Evolutionary conservation across 1,284 basidiomycete species (phyloP).

Genomic region (Apiotrichum domesticum): DNA sequence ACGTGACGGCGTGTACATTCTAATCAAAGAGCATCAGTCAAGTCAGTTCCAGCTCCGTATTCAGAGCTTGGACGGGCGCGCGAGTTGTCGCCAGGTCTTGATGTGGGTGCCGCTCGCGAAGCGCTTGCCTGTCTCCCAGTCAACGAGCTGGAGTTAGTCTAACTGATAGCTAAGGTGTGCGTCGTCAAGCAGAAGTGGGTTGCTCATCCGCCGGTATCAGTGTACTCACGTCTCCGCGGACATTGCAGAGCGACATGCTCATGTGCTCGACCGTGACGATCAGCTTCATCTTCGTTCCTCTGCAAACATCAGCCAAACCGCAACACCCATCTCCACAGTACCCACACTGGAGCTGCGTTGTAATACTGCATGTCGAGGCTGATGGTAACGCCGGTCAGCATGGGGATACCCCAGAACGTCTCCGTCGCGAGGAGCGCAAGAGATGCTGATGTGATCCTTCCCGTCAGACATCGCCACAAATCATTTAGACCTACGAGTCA

Average conservation of each 20-base stretch:
- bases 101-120: constrained; percentile 22
- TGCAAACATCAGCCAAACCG: background rate
- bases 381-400: constrained; percentile 28
- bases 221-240: constrained; percentile 1
- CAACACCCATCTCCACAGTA: background rate
- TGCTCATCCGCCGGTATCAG: no score
- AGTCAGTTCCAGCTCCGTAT: no score
- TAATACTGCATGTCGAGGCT: constrained; percentile 28
- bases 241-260: background rate
- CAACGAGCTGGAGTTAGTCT: constrained; percentile 4
- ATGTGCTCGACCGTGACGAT: constrained; percentile 1
- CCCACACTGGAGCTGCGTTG: constrained; percentile 15
- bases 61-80: no score
- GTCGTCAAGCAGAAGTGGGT: no score
- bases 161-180: no score
- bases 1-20: no score
- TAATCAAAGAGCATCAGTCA: no score
- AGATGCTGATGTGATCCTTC: constrained; percentile 1
- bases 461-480: no score
- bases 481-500: constrained; percentile 20
- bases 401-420: constrained; percentile 34
- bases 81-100: constrained; percentile 19
- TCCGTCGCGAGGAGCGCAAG: constrained; percentile 18
- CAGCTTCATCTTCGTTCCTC: background rate
- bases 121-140: constrained; percentile 19